Evolutionary conservation across 2,329 filamentous ascomycete genomes (phyloP).

Genomic region (Macrophomina tecta): DNA sequence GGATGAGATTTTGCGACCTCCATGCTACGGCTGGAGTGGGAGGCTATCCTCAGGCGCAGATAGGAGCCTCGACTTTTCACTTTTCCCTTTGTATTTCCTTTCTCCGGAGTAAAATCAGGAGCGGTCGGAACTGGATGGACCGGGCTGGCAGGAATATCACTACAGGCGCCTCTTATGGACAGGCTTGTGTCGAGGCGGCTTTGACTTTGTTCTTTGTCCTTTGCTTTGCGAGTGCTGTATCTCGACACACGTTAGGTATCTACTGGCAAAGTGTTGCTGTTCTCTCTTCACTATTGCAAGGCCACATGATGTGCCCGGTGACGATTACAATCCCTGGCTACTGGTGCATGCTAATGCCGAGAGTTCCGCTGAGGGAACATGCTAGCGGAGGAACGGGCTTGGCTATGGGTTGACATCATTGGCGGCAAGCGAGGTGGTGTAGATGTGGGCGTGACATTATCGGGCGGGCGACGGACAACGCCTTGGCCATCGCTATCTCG

Average conservation of each 20-base stretch:
- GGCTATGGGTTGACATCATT: constrained; percentile 19
- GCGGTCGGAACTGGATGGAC: constrained; percentile 9
- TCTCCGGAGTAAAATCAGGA: constrained; percentile 19
- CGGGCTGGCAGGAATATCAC: constrained; percentile 16
- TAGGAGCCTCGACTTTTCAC: neutral
- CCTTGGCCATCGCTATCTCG: constrained; percentile 5
- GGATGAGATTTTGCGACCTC: constrained; percentile 24
- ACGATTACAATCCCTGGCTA: neutral
- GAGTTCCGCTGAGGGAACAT: constrained; percentile 22
- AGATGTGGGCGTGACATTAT: neutral
- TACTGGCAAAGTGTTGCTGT: constrained; percentile 16
- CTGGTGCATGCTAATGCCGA: constrained; percentile 8
- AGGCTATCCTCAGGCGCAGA: constrained; percentile 11
- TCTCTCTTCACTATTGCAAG: neutral
- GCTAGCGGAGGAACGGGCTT: constrained; percentile 5
- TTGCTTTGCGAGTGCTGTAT: constrained; percentile 6
- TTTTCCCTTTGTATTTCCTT: constrained; percentile 19
- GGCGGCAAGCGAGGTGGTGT: constrained; percentile 11
- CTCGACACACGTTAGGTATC: constrained; percentile 21
- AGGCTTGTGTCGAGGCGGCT: constrained; percentile 26
- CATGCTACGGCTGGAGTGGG: constrained; percentile 26
- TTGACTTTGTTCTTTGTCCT: constrained; percentile 15
- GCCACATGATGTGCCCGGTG: neutral
- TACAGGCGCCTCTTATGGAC: constrained; percentile 25
- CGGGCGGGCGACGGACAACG: neutral